Conservation (phyloP, 2,329 filamentous ascomycete species). For the Colletotrichum cuscutae region DNA sequence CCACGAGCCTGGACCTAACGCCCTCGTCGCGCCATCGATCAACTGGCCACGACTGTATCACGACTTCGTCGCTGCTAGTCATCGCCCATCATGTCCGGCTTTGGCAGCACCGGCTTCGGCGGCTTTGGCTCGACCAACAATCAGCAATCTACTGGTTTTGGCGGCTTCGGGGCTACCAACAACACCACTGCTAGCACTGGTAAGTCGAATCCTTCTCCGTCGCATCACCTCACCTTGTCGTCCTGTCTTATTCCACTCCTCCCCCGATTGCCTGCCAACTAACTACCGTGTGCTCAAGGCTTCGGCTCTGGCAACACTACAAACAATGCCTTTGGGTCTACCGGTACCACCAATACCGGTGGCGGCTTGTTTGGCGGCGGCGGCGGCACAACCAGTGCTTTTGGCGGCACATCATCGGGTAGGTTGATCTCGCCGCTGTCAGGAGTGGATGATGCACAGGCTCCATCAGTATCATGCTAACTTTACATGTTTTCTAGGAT, state of each 20-base stretch:
- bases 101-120: conserved; percentile 59
- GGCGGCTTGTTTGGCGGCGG: conserved; percentile 44
- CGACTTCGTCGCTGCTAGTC: not conserved
- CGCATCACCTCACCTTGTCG: not conserved
- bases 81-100: conserved; percentile 59
- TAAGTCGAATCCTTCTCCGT: conserved; percentile 52
- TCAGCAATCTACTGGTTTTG: conserved; percentile 60
- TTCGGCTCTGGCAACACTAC: conserved; percentile 50
- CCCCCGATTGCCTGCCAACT: conserved; percentile 27
- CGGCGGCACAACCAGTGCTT: conserved; percentile 22
- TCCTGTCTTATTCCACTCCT: not conserved
- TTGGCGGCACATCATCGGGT: conserved; percentile 30
- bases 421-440: not conserved
- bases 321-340: conserved; percentile 57
- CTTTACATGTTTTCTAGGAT: conserved; percentile 33
- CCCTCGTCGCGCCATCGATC: not conserved
- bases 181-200: conserved; percentile 54
- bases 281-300: conserved; percentile 40
- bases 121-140: conserved; percentile 71
- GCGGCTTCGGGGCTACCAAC: conserved; percentile 63
- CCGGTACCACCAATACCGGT: conserved; percentile 41
- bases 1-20: conserved; percentile 2
- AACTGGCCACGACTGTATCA: not conserved
- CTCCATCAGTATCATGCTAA: not conserved
- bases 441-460: not conserved